Evolutionary conservation across 352 stramenopile genomes (phyloP).

Genomic region (Phytopythium helicoides): DNA sequence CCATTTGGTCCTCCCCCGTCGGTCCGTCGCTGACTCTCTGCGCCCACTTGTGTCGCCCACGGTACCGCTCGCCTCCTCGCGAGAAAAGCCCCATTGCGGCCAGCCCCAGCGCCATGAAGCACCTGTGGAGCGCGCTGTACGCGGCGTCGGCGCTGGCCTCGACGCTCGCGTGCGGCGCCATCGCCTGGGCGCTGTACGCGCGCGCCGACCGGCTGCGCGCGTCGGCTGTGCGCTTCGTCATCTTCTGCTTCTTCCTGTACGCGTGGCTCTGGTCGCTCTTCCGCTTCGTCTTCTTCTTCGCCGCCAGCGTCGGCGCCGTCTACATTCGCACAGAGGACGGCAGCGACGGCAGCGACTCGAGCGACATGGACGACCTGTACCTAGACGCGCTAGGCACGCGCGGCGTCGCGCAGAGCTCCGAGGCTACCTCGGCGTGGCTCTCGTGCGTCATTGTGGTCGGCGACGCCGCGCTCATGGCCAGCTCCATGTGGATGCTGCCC

Average conservation of each 20-base stretch:
- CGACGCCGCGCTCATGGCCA: slow-evolving; percentile 35
- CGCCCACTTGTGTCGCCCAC: too few relatives aligned
- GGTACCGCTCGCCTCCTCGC: too few relatives aligned
- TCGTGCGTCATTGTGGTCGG: slow-evolving; percentile 39
- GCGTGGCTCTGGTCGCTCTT: slow-evolving; percentile 58
- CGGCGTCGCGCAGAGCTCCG: slow-evolving; percentile 30
- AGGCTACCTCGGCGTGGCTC: slow-evolving; percentile 35
- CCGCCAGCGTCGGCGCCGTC: slow-evolving; percentile 25
- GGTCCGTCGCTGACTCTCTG: neutral
- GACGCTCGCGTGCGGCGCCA: slow-evolving; percentile 31
- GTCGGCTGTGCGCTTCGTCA: slow-evolving; percentile 44
- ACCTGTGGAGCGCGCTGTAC: slow-evolving; percentile 45
- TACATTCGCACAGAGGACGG: slow-evolving; percentile 2
- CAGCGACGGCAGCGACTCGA: slow-evolving; percentile 6
- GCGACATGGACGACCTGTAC: slow-evolving; percentile 13
- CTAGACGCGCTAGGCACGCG: slow-evolving; percentile 39
- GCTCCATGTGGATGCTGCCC: slow-evolving; percentile 46
- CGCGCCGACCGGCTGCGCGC: slow-evolving; percentile 29
- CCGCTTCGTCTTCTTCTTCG: slow-evolving; percentile 40
- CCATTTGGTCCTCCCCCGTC: too few relatives aligned
- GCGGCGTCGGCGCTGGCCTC: slow-evolving; percentile 34
- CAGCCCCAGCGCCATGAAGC: slow-evolving; percentile 10
- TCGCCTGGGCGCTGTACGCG: slow-evolving; percentile 30
- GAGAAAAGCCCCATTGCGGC: too few relatives aligned
- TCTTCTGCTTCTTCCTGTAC: slow-evolving; percentile 65